phyloP scores from a whole-genome alignment of 805 yeast species.

The Yamadazyma phyllophila region DNA sequence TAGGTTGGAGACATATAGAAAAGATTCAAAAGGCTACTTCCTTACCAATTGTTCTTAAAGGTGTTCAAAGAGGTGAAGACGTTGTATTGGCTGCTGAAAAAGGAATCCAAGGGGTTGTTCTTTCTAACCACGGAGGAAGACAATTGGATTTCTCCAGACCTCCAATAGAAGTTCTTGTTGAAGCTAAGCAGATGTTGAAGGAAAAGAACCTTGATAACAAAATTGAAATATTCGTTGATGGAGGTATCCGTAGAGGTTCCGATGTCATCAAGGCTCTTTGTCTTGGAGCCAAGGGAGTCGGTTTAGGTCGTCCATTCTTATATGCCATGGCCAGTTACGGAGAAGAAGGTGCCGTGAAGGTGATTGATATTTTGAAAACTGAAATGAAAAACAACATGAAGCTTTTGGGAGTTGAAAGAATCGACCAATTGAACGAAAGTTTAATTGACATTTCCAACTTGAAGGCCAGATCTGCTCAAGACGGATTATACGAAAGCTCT shows the following conservation, averaged over 20 bases:
- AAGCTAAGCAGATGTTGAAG: constrained; percentile 63
- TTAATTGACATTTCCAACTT: constrained; percentile 29
- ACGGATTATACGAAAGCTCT: constrained; percentile 11
- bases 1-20: constrained; percentile 30
- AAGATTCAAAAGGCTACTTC: constrained; percentile 26
- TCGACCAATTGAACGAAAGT: constrained; percentile 42
- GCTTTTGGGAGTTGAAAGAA: constrained; percentile 65
- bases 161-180: constrained; percentile 70
- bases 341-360: constrained; percentile 59
- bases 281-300: constrained; percentile 68
- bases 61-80: constrained; percentile 79
- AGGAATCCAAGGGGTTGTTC: constrained; percentile 71
- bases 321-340: constrained; percentile 65
- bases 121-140: constrained; percentile 89
- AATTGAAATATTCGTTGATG: constrained; percentile 57
- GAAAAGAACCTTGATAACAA: constrained; percentile 22
- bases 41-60: constrained; percentile 56
- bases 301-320: constrained; percentile 62
- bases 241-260: constrained; percentile 67
- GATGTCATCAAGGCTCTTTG: constrained; percentile 65
- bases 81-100: constrained; percentile 66
- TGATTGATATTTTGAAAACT: constrained; percentile 57
- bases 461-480: constrained; percentile 22
- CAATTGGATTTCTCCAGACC: constrained; percentile 80
- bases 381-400: constrained; percentile 79